Evolutionary conservation across 306 rosid species (phyloP).

Genomic region (Fragaria ananassa): DNA sequence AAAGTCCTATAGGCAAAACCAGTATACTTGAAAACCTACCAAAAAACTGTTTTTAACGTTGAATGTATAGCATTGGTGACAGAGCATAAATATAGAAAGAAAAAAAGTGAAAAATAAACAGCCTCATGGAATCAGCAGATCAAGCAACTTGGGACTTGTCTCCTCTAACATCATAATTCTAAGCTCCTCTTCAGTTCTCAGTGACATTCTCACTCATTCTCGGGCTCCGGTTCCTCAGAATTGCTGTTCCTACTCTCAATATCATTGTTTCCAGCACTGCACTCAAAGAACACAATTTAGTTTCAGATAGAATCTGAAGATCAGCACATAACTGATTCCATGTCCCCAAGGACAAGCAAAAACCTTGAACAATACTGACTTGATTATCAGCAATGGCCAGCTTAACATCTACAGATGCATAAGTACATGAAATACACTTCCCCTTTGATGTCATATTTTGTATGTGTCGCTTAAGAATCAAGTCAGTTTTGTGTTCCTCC

Average conservation of each 20-base stretch:
- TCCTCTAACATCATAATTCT: slow-evolving; percentile 27
- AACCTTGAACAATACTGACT: neutral
- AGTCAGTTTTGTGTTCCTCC: no score
- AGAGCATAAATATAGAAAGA: slow-evolving; percentile 30
- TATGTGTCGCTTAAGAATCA: neutral
- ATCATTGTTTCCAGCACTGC: slow-evolving; percentile 71
- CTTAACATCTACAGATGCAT: neutral
- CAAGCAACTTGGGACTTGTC: slow-evolving; percentile 19
- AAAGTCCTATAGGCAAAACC: slow-evolving; percentile 17
- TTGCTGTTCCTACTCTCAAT: slow-evolving; percentile 39
- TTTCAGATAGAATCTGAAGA: slow-evolving; percentile 7
- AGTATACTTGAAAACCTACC: slow-evolving; percentile 26
- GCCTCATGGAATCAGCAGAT: slow-evolving; percentile 21
- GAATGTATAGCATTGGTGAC: slow-evolving; percentile 20
- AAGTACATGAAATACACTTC: neutral
- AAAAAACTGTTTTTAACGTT: slow-evolving; percentile 21
- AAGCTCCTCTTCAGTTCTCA: slow-evolving; percentile 13
- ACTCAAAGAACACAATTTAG: slow-evolving; percentile 21
- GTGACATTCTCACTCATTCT: slow-evolving; percentile 11
- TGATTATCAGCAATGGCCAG: neutral
- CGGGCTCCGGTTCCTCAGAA: slow-evolving; percentile 32
- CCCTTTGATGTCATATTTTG: neutral
- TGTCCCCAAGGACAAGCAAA: neutral
- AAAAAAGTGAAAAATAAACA: slow-evolving; percentile 15
- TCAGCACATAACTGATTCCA: neutral